Evolutionary conservation across 306 rosid genomes (phyloP).

Genomic region (Gleditsia sinensis): DNA sequence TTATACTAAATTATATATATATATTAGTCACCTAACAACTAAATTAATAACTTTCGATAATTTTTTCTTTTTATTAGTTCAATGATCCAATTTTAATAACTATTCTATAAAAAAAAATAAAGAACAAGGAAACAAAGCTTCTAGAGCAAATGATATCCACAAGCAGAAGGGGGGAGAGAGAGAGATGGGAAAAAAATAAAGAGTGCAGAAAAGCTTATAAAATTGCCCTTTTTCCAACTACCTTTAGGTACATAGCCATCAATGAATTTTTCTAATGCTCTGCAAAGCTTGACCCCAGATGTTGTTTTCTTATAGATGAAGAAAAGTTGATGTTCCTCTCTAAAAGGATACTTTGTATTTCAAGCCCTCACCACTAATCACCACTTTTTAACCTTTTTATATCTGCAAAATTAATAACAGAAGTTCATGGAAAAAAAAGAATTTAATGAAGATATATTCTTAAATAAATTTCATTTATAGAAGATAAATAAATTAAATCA

Average conservation of each 20-base stretch:
- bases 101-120: too few relatives aligned
- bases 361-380: conserved; percentile 37
- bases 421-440: conserved; percentile 29
- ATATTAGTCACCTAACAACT: too few relatives aligned
- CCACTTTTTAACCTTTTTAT: conserved; percentile 36
- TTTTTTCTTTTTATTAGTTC: too few relatives aligned
- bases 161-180: neutral
- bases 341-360: conserved; percentile 37
- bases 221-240: conserved; percentile 25
- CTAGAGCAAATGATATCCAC: too few relatives aligned
- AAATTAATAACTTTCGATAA: too few relatives aligned
- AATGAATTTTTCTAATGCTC: conserved; percentile 29
- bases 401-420: conserved; percentile 5
- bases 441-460: too few relatives aligned
- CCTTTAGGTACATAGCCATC: conserved; percentile 33
- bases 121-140: too few relatives aligned
- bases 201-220: conserved; percentile 27
- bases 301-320: conserved; percentile 44
- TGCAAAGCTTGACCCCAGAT: conserved; percentile 43
- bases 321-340: conserved; percentile 31
- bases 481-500: too few relatives aligned
- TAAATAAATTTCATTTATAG: too few relatives aligned
- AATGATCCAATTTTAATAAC: too few relatives aligned
- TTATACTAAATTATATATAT: too few relatives aligned
- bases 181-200: too few relatives aligned